phyloP scores from a whole-genome alignment of 768 basidiomycete genomes.

The Tricholoma saponaceum region DNA sequence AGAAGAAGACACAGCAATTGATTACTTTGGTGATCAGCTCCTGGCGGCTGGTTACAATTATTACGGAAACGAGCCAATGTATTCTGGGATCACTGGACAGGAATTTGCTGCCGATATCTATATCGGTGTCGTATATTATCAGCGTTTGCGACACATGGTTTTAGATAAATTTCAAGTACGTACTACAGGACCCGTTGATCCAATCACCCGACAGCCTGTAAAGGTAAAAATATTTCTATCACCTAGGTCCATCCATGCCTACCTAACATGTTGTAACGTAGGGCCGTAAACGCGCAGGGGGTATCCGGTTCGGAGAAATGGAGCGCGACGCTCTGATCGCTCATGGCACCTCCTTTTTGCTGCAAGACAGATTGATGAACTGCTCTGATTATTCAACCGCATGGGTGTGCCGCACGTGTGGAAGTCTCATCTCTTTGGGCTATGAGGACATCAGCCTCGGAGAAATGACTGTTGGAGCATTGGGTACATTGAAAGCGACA shows the following conservation, averaged over 20 bases:
- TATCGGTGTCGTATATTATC: conserved; percentile 97
- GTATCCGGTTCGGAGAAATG: conserved; percentile 99
- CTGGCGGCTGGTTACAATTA: conserved; percentile 95
- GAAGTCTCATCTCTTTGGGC: conserved; percentile 91
- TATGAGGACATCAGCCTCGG: conserved; percentile 86
- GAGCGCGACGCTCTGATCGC: conserved; percentile 98
- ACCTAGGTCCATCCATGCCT: not conserved
- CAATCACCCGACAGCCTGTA: conserved; percentile 93
- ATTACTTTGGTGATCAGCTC: conserved; percentile 96
- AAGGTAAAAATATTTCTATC: conserved; percentile 51
- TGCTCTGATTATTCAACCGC: conserved; percentile 99
- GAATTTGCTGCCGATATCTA: conserved; percentile 99
- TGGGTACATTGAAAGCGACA: conserved; percentile 49
- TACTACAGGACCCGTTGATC: conserved; percentile 96
- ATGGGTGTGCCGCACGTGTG: conserved; percentile 97
- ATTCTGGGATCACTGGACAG: conserved; percentile 97
- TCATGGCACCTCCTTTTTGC: conserved; percentile 96
- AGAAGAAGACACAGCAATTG: conserved; percentile 94
- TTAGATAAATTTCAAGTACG: conserved; percentile 99
- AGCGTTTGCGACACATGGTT: conserved; percentile 98
- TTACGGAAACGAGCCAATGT: conserved; percentile 99
- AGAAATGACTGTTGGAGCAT: conserved; percentile 49
- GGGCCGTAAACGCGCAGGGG: conserved; percentile 98
- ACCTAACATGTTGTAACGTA: conserved; percentile 22
- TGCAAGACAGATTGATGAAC: conserved; percentile 99